Evolutionary conservation across 495 filamentous ascomycete genomes (phyloP).

Genomic region (Xylaria curta): DNA sequence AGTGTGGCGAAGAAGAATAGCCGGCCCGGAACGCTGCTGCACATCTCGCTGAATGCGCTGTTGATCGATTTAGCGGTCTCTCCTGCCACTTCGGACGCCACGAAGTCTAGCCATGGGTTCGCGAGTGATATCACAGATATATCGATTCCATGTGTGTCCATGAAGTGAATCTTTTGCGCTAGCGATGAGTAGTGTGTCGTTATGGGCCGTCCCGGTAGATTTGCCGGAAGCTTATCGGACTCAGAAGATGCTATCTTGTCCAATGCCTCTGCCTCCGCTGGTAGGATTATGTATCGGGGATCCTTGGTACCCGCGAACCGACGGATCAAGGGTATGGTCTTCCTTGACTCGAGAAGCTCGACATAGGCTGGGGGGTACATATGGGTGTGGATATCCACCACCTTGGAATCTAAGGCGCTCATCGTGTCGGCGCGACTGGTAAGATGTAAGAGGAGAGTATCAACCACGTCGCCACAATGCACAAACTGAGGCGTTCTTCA

Average conservation of each 20-base stretch:
- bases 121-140: constrained; percentile 88
- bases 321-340: constrained; percentile 80
- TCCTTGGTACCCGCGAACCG: constrained; percentile 62
- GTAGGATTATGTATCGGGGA: constrained; percentile 82
- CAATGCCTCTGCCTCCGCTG: constrained; percentile 65
- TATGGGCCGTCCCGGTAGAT: constrained; percentile 71
- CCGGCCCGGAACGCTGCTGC: constrained; percentile 60
- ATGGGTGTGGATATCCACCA: constrained; percentile 94
- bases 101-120: constrained; percentile 95
- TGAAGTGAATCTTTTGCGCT: constrained; percentile 79
- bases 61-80: constrained; percentile 72
- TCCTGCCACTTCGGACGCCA: constrained; percentile 66
- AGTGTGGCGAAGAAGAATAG: constrained; percentile 84
- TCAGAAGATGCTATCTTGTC: constrained; percentile 46
- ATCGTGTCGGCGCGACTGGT: constrained; percentile 20
- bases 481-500: background rate
- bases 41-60: constrained; percentile 74
- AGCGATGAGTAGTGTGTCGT: constrained; percentile 76
- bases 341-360: constrained; percentile 76
- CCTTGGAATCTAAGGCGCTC: constrained; percentile 34
- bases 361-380: constrained; percentile 89
- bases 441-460: background rate
- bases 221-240: constrained; percentile 46
- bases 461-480: background rate
- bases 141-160: constrained; percentile 82